Evolutionary conservation across 2,329 filamentous ascomycete genomes (phyloP), one percentile per base, ranked within the genome.

Genomic region (Cladophialophora carrionii): DNA sequence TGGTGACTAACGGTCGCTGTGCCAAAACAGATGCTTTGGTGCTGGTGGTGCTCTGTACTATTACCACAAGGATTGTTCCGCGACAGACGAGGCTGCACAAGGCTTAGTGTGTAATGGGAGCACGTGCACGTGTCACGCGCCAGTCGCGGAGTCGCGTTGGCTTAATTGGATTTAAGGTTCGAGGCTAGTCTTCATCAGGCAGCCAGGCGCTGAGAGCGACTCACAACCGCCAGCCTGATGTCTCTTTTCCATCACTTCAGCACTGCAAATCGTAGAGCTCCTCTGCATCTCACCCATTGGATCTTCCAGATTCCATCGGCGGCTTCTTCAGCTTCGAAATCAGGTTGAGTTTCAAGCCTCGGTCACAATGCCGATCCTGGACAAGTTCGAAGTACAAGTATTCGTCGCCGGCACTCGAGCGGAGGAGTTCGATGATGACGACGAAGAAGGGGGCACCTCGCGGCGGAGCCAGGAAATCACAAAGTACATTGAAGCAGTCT

Each of bases 381-480:
- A 24, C 12, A 29, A 41, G 31, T 52, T 51, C 43, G 41, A 63
- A 31, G 61, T 52, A 2, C 51, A 63, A 32, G 48, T 63, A n/a
- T 31, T 55, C 14, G 57, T 70, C 8, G 66, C 73, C 17, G 70
- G 68, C 4, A 41, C 37, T 0, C 31, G 66, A 0, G 58, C 75
- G 9, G 41, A 68, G 20, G 75, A 78, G 53, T 74, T 73, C 51
- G 63, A 65, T n/a, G 61, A 62, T 24, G 66, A 22, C 37, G 14
- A 57, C 37, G 14, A 57, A n/a, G 66, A 56, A 10, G 29, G 8
- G 31, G 31, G 8, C 3, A 5, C 3, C 24, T 20, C 22, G 24
- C 56, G 24, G 12, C 7, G 9, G n/a, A 46, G 29, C 1, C 26
- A 29, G 26, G 65, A 63, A 0, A 57, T 72, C 1, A 73, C 70